Evolutionary conservation across 192 early-diverging fungal species (phyloP), one percentile per base, ranked within the genome.

Genomic region (Coemansia sp.): DNA sequence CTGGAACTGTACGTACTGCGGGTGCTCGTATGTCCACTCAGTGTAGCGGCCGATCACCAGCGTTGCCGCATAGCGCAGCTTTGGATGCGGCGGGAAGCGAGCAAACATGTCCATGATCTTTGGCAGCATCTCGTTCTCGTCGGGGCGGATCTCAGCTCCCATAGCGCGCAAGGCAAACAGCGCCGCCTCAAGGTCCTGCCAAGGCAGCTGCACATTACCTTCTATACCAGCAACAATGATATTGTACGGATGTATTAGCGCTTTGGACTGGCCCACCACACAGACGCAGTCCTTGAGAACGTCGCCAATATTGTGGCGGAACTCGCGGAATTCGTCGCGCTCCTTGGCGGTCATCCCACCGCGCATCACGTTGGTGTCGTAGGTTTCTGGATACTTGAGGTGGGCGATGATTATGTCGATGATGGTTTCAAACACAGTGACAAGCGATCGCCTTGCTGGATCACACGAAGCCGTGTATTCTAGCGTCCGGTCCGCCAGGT

Each of bases 41-140:
- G 97, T 91, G 72, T 99, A 99, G 58, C 96, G 86, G 4, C 94
- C 94, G 72, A 99, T 96, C 9, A 99, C 95, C 21, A 98, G 82
- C 21, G 96, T 96, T 2, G 96, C 95, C 0, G 97, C 95, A 67
- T 98, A 97, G 65, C 91, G 90, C 78, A 99, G 89, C 75, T 95
- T 95, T 14, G 98, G 93, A 69, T 99, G 96, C 20, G 84, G 65
- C 15, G 97, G 94, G 41, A 99, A 76, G 45, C 92, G 88, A 14
- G 90, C 88, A 21, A 99, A 76, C 66, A 95, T 85, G 41, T 89
- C 88, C 95, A 99, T 97, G 44, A 99, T 93, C 72, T 89, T 87
- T 24, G 94, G 95, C 75, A 99, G 76, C 35, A 95, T 82, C 26
- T 85, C 85, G 38, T 86, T 84, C 72, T 98, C 95, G 24, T 85